Evolutionary conservation across 2,329 filamentous ascomycete species (phyloP).

Genomic region (Penicillium sp.): DNA sequence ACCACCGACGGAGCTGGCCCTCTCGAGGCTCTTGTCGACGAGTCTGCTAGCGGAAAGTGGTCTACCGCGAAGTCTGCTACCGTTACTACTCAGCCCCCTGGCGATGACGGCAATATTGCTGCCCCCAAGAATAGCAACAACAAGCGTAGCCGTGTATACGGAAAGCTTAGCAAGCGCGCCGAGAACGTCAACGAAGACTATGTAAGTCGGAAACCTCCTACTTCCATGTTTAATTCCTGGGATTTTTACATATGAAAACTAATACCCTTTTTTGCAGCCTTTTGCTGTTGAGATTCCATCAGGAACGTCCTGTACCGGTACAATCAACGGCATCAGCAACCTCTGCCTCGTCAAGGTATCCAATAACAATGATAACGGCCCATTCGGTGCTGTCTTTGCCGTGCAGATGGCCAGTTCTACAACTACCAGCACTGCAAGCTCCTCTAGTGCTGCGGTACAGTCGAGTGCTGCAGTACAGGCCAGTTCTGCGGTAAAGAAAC

Average conservation of each 20-base stretch:
- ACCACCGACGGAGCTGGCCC: slow-evolving; percentile 11
- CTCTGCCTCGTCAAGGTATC: slow-evolving; percentile 13
- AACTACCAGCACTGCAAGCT: background rate
- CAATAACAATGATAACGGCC: slow-evolving; percentile 10
- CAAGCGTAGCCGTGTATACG: slow-evolving; percentile 4
- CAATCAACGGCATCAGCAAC: slow-evolving; percentile 10
- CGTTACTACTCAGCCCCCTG: slow-evolving; percentile 5
- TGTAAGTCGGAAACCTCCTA: background rate
- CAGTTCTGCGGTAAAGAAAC: too few species aligned
- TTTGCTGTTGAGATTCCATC: slow-evolving; percentile 9
- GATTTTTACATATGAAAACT: background rate
- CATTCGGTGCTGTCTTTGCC: slow-evolving; percentile 11
- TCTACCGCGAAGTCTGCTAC: slow-evolving; percentile 3
- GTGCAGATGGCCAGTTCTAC: slow-evolving; percentile 9
- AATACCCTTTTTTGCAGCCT: background rate
- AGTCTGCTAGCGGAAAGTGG: slow-evolving; percentile 7
- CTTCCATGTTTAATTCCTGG: background rate
- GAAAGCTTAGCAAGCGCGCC: slow-evolving; percentile 4
- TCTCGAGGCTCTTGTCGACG: slow-evolving; percentile 9
- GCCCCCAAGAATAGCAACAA: background rate
- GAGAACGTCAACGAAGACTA: slow-evolving; percentile 8
- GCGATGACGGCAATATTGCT: background rate
- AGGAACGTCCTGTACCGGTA: slow-evolving; percentile 6
- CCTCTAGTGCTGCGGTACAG: background rate
- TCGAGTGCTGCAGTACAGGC: too few species aligned